Percentiles rank a stretch among this genome's conserved stretches.
phyloP scores from a whole-genome alignment of 2,329 filamentous ascomycete genomes.

The Ascochyta lentis region DNA sequence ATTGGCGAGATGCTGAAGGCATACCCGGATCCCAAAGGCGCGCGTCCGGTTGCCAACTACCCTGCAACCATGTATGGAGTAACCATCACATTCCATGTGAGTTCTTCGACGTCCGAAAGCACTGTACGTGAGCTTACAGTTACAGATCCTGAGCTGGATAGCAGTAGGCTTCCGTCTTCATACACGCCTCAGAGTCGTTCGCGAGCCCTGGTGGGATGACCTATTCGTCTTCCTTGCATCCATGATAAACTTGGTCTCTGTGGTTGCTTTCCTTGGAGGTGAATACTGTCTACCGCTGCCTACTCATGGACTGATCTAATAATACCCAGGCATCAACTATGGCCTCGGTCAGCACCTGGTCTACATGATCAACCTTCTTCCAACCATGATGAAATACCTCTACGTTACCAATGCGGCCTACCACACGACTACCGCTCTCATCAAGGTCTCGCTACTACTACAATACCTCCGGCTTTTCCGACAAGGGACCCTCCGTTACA shows the following conservation, averaged over 20 bases:
- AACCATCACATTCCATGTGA: conserved; percentile 39
- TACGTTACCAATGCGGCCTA: conserved; percentile 39
- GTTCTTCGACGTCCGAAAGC: not conserved
- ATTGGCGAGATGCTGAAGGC: conserved; percentile 25
- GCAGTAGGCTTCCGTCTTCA: conserved; percentile 38
- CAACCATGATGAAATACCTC: conserved; percentile 28
- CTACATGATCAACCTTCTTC: conserved; percentile 20
- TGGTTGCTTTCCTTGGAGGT: conserved; percentile 32
- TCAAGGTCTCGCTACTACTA: conserved; percentile 45
- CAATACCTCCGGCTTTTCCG: conserved; percentile 45
- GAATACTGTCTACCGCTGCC: not conserved
- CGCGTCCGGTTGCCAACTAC: conserved; percentile 29
- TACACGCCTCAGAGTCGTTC: conserved; percentile 33
- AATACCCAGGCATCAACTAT: conserved; percentile 26
- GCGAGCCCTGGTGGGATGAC: conserved; percentile 45
- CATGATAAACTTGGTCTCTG: conserved; percentile 29
- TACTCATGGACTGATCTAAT: conserved; percentile 5
- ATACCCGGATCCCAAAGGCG: conserved; percentile 35
- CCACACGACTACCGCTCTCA: conserved; percentile 35
- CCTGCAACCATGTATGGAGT: conserved; percentile 33
- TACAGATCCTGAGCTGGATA: conserved; percentile 34
- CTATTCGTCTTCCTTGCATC: conserved; percentile 39
- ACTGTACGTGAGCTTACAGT: conserved; percentile 6
- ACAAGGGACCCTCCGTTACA: conserved; percentile 23
- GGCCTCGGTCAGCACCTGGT: conserved; percentile 44